phyloP scores from a whole-genome alignment of 2,329 filamentous ascomycete genomes.

The Xylariales sp. region DNA sequence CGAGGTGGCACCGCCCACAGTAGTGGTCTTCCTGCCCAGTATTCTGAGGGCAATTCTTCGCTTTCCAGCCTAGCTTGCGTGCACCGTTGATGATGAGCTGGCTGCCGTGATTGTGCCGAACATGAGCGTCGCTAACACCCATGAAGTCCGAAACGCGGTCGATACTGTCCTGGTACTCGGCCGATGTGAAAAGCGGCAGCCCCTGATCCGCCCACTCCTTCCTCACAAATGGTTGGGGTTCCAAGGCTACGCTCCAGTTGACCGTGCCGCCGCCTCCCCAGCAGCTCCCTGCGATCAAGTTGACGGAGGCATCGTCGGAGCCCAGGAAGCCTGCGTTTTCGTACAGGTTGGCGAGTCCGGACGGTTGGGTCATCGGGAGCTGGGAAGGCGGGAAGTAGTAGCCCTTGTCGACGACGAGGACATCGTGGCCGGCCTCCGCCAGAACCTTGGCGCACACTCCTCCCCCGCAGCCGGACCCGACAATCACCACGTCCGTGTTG shows the following conservation, averaged over 20 bases:
- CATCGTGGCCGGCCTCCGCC: slow-evolving; percentile 58
- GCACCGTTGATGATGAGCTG: slow-evolving; percentile 69
- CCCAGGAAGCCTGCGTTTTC: slow-evolving; percentile 59
- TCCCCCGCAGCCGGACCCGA: slow-evolving; percentile 85
- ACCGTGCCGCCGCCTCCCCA: slow-evolving; percentile 87
- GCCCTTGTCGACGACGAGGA: slow-evolving; percentile 78
- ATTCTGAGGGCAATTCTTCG: slow-evolving; percentile 72
- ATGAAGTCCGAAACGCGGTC: slow-evolving; percentile 76
- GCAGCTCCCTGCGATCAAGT: slow-evolving; percentile 62
- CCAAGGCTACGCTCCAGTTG: slow-evolving; percentile 71
- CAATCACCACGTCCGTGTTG: slow-evolving; percentile 76
- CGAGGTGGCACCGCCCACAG: slow-evolving; percentile 62
- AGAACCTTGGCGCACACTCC: slow-evolving; percentile 78
- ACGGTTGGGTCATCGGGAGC: slow-evolving; percentile 67
- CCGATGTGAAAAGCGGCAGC: slow-evolving; percentile 68
- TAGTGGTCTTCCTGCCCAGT: slow-evolving; percentile 69
- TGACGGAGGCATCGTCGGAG: slow-evolving; percentile 53
- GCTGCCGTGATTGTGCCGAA: slow-evolving; percentile 72
- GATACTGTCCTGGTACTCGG: slow-evolving; percentile 71
- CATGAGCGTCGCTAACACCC: slow-evolving; percentile 63
- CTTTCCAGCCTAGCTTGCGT: slow-evolving; percentile 67
- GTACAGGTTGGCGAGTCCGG: slow-evolving; percentile 60
- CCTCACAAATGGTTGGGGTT: slow-evolving; percentile 71
- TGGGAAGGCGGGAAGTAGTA: slow-evolving; percentile 70
- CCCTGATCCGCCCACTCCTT: slow-evolving; percentile 71